Evolutionary conservation across 805 yeast genomes (phyloP).

Genomic region (Ogataea polymorpha): DNA sequence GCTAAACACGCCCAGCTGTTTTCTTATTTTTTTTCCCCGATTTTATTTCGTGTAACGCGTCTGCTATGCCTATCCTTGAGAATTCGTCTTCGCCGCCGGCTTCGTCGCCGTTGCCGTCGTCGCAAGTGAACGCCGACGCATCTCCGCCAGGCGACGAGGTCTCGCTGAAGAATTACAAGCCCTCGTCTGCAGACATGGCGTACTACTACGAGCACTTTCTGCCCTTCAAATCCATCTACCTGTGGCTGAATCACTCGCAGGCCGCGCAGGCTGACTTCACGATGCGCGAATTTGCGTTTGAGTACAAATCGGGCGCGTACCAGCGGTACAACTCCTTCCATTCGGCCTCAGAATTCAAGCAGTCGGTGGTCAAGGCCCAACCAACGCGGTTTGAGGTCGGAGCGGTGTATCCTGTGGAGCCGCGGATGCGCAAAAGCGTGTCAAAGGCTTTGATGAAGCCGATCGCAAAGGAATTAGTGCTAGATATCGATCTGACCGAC

Average conservation of each 20-base stretch:
- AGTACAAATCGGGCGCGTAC: conserved; percentile 81
- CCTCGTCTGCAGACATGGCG: conserved; percentile 61
- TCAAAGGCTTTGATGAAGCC: conserved; percentile 80
- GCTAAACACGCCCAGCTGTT: not conserved
- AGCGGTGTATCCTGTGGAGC: conserved; percentile 83
- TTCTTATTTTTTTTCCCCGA: not conserved
- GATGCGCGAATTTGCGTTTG: conserved; percentile 92
- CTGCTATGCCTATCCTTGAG: conserved; percentile 8
- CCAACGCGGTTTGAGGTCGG: conserved; percentile 96
- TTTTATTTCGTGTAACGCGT: conserved; percentile 10
- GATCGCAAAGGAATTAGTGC: conserved; percentile 78
- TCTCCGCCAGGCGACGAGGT: conserved; percentile 12
- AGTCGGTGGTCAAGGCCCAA: conserved; percentile 65
- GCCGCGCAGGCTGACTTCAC: conserved; percentile 73
- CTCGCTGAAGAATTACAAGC: conserved; percentile 22
- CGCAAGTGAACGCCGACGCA: conserved; percentile 17
- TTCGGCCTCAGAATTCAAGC: conserved; percentile 67
- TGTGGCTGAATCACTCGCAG: conserved; percentile 87
- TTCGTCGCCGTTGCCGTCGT: conserved; percentile 21
- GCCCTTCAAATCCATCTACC: conserved; percentile 77
- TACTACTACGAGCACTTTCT: conserved; percentile 67
- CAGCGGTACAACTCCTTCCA: conserved; percentile 81
- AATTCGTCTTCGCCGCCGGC: conserved; percentile 11
- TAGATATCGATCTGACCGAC: conserved; percentile 97
- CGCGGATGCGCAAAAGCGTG: conserved; percentile 76